Evolutionary conservation across 371 early-diverging fungal species (phyloP), one percentile per base, ranked within the genome.

Genomic region (Rhizopus microsporus): DNA sequence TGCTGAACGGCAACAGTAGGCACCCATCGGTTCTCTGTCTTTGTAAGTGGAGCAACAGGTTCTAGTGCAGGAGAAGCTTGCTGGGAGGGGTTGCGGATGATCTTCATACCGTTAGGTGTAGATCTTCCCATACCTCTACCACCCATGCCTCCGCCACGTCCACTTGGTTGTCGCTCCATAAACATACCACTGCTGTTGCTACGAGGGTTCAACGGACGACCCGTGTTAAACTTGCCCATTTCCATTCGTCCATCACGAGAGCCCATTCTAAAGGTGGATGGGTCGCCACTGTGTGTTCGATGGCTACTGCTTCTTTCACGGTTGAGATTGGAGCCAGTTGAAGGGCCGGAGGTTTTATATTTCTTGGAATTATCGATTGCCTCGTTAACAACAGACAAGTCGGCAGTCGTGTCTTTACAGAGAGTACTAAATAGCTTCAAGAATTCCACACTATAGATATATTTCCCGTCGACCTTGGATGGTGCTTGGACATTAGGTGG

Each of bases 21-120:
- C 0, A 84, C 72, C 92, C 96, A 96, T 31, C 94, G 88, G 59
- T 89, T 89, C 56, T 93, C 92, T 35, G 90, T 78, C 71, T 86
- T 84, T 60, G 81, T 85, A 57, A 96, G 77, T 58, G 93, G 93
- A 31, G 68, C 85, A n/a, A 88, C 80, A 51, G 83, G 79, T 0
- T 83, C 86, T 50, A 38, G 3, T 35, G 12, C 10, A 3, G 79
- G 76, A 8, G 73, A 76, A 56, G 80, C 82, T 49, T 72, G 82
- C 34, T 69, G 73, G 51, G 60, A 63, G 30, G 66, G 67, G 51
- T 78, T 76, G 57, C 78, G 77, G 7, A 51, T 62, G 9, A 67
- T 46, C 56, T 67, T 67, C 67, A 67, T 67, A n/a, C 77, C 72
- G 23, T 23, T 23, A 23, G 23, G 23, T 23, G 23, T 23, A 23